Percentiles rank a stretch among this genome's conserved stretches.
Evolutionary conservation across 345 rosid genomes (phyloP).

Genomic region (Euphorbia lathyris): DNA sequence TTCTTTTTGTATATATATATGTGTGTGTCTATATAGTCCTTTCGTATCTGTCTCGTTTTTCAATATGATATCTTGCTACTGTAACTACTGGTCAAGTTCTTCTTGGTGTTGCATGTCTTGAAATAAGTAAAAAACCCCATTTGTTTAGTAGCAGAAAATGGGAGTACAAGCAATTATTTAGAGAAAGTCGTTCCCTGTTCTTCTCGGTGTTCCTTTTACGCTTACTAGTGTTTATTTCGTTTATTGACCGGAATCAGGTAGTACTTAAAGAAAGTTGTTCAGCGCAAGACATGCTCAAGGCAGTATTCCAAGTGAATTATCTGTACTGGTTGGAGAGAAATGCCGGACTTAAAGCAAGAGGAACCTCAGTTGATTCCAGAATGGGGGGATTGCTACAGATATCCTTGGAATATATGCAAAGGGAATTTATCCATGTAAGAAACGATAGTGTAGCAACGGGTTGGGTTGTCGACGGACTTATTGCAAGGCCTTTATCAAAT

Average conservation of each 20-base stretch:
- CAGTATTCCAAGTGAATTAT: conserved; percentile 84
- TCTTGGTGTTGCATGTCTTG: neutral
- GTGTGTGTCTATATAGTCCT: neutral
- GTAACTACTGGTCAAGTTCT: neutral
- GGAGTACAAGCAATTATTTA: neutral
- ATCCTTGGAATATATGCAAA: conserved; percentile 70
- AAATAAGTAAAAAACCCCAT: too few species aligned
- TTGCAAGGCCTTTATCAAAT: conserved; percentile 76
- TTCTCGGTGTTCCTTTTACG: neutral
- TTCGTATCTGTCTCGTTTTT: neutral
- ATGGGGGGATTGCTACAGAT: conserved; percentile 72
- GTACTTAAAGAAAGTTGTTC: conserved; percentile 74
- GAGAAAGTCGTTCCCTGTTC: neutral
- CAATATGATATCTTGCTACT: neutral
- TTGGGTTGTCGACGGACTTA: conserved; percentile 82
- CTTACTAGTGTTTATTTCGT: neutral
- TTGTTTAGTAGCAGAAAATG: neutral
- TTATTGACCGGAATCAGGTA: conserved; percentile 48
- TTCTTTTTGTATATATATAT: too few species aligned
- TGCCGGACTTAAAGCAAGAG: conserved; percentile 71
- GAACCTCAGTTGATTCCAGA: conserved; percentile 58
- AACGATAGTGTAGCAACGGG: conserved; percentile 68
- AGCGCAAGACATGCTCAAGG: conserved; percentile 90
- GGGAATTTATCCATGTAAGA: conserved; percentile 81
- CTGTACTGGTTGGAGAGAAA: conserved; percentile 93